These are phyloP conservation scores for Hysterangium stoloniferum DNA, from an alignment of 768 basidiomycete species.

Conservation along the genomic window DNA sequence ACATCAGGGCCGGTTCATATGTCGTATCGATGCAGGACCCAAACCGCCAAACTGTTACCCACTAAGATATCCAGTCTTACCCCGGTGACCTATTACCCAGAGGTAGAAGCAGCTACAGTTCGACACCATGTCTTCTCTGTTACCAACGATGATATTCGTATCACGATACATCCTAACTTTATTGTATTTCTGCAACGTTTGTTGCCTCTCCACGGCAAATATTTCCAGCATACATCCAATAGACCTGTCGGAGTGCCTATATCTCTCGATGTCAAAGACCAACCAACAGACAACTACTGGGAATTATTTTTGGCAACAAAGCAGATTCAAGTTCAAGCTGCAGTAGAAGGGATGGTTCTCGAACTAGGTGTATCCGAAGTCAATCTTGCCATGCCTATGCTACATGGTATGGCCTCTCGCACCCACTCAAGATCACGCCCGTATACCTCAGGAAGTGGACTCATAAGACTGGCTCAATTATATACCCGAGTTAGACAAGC, in stretches of 20 bases:
- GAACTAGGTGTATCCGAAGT: conserved; percentile 1
- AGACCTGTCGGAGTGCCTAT: background rate
- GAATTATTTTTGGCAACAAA: background rate
- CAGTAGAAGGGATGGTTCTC: conserved; percentile 9
- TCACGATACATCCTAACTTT: conserved; percentile 47
- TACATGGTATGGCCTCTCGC: background rate
- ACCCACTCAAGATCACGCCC: background rate
- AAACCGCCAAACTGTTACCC: background rate
- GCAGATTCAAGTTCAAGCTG: conserved; percentile 3
- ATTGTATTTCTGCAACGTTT: conserved; percentile 51
- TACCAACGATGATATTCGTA: conserved; percentile 32
- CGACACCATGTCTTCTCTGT: conserved; percentile 27
- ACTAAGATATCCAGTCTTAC: background rate
- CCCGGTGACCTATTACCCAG: background rate
- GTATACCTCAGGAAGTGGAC: background rate
- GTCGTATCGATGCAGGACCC: background rate
- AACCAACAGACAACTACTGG: background rate
- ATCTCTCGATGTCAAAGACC: background rate
- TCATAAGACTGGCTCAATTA: background rate
- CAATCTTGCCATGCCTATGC: background rate
- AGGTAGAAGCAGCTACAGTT: conserved; percentile 12
- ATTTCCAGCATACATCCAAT: background rate
- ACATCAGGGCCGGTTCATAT: conserved; percentile 1
- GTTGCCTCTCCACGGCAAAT: conserved; percentile 38
- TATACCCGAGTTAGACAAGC: conserved; percentile 9